Evolutionary conservation across 805 yeast genomes (phyloP).

Genomic region (Lipomyces yamanashiensis): DNA sequence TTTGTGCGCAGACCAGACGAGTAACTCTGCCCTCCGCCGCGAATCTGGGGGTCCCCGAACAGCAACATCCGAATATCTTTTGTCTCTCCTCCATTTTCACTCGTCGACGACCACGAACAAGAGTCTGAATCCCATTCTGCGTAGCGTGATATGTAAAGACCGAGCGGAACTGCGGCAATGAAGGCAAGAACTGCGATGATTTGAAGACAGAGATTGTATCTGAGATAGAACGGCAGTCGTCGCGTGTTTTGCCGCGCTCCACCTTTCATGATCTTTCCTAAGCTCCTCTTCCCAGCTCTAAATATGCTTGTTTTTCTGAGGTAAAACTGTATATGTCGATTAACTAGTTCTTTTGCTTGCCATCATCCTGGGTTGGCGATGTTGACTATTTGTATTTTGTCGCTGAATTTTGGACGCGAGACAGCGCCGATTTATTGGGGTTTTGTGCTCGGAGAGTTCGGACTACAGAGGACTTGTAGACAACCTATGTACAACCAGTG

Average conservation of each 20-base stretch:
- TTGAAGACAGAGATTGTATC: slow-evolving; percentile 4
- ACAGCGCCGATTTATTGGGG: too few species aligned
- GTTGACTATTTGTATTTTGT: too few species aligned
- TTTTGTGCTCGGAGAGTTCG: too few species aligned
- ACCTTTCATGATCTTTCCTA: neutral
- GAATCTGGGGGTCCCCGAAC: slow-evolving; percentile 96
- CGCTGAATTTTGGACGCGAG: too few species aligned
- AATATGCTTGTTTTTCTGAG: too few species aligned
- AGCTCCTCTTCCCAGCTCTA: neutral
- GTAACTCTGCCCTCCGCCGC: slow-evolving; percentile 59
- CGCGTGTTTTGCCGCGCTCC: neutral
- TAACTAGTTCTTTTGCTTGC: too few species aligned
- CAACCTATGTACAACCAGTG: too few species aligned
- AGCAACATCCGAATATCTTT: slow-evolving; percentile 55
- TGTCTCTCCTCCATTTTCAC: neutral
- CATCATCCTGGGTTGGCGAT: too few species aligned
- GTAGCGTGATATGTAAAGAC: slow-evolving; percentile 14
- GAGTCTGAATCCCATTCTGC: slow-evolving; percentile 11
- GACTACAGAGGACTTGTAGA: too few species aligned
- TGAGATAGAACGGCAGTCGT: slow-evolving; percentile 12
- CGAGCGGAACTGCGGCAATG: slow-evolving; percentile 16
- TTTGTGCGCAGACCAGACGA: slow-evolving; percentile 69
- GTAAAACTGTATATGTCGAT: too few species aligned
- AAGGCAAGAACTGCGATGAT: slow-evolving; percentile 1
- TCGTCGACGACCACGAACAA: slow-evolving; percentile 27